Percentiles rank a stretch among this genome's conserved stretches.
These are phyloP conservation scores for Marasmius tenuissimus DNA, from an alignment of 1,284 basidiomycete species.

Conservation along the genomic window DNA sequence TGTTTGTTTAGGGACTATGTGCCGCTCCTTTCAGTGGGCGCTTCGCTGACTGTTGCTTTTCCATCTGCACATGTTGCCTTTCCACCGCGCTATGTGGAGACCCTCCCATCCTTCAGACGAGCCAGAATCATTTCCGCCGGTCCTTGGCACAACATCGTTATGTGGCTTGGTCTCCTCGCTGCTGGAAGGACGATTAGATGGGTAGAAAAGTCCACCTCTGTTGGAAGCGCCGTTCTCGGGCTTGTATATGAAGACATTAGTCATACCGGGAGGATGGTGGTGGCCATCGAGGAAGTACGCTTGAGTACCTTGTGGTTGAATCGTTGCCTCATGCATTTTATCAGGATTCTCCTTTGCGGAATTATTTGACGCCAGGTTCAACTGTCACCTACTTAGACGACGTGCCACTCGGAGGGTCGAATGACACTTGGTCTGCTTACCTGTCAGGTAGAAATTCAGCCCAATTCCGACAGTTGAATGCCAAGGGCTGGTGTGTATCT, in stretches of 20 bases:
- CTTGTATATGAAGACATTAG: conserved; percentile 54
- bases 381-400: conserved; percentile 64
- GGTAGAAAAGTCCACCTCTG: conserved; percentile 9
- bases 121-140: conserved; percentile 64
- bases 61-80: background rate
- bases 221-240: conserved; percentile 29
- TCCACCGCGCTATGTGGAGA: background rate
- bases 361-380: conserved; percentile 50
- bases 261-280: conserved; percentile 48
- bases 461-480: background rate
- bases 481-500: conserved; percentile 61
- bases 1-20: background rate
- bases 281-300: conserved; percentile 47
- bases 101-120: conserved; percentile 25
- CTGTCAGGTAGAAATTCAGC: conserved; percentile 23
- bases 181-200: conserved; percentile 24
- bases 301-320: background rate
- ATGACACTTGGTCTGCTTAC: conserved; percentile 49
- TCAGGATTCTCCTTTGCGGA: conserved; percentile 56
- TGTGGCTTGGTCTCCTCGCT: conserved; percentile 40
- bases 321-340: background rate
- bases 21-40: background rate
- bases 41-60: background rate
- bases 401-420: conserved; percentile 28
- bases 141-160: conserved; percentile 66